phyloP scores from a whole-genome alignment of 106 monocot species.

The Dioscorea zingiberensis region DNA sequence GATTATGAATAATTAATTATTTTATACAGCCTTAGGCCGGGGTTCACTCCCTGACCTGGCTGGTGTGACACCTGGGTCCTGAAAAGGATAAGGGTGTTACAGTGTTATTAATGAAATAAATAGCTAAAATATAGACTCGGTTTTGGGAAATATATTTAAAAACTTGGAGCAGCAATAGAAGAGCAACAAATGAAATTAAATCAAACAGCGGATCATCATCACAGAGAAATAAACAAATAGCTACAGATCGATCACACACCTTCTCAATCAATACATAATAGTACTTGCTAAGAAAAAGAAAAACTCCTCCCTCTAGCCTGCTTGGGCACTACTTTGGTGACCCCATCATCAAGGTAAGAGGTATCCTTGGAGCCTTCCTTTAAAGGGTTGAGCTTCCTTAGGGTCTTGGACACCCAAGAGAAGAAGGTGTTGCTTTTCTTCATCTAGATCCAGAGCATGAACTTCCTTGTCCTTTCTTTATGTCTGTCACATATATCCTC shows the following conservation, averaged over 20 bases:
- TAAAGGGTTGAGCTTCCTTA: constrained; percentile 84
- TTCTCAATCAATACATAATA: too few species aligned
- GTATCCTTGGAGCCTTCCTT: constrained; percentile 74
- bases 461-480: constrained; percentile 27
- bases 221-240: neutral
- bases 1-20: too few species aligned
- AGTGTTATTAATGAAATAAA: too few species aligned
- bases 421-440: constrained; percentile 53
- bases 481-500: constrained; percentile 55
- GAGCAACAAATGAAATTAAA: too few species aligned
- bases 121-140: too few species aligned
- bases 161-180: too few species aligned
- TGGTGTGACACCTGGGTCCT: too few species aligned
- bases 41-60: too few species aligned
- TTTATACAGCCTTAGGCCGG: too few species aligned
- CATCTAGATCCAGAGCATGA: neutral
- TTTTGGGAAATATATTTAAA: too few species aligned
- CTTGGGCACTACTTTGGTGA: constrained; percentile 8
- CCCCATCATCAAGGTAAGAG: constrained; percentile 19
- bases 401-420: constrained; percentile 49
- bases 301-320: constrained; percentile 64
- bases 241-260: too few species aligned
- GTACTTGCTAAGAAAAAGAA: constrained; percentile 64
- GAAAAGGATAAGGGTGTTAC: too few species aligned
- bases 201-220: neutral